These are phyloP conservation scores for Grosmannia serpens DNA, from an alignment of 2,329 filamentous ascomycete genomes.

Conservation along the genomic window DNA sequence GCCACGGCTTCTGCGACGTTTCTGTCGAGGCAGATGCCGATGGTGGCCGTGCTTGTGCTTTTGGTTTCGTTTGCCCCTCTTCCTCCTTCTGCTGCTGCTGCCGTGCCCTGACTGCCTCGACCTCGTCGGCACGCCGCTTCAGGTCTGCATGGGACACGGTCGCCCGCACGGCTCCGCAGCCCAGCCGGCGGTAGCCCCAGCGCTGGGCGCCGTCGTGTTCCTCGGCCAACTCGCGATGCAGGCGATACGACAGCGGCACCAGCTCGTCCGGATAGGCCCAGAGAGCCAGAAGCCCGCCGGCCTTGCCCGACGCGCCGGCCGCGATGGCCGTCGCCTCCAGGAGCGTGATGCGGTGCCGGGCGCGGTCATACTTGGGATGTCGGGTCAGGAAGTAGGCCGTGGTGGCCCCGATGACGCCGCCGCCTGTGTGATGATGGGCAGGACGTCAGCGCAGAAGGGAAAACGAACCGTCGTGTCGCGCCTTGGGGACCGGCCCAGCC, in stretches of 20 bases:
- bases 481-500: not conserved
- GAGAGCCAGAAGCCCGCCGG: slow-evolving; percentile 75
- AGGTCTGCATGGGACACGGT: slow-evolving; percentile 17
- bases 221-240: slow-evolving; percentile 75
- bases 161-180: slow-evolving; percentile 51
- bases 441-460: not conserved
- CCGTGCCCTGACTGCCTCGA: slow-evolving; percentile 12
- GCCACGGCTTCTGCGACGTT: slow-evolving; percentile 34
- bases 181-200: slow-evolving; percentile 79
- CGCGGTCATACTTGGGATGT: slow-evolving; percentile 67
- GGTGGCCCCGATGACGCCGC: slow-evolving; percentile 85
- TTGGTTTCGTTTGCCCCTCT: slow-evolving; percentile 32
- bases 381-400: slow-evolving; percentile 86
- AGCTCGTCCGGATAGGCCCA: slow-evolving; percentile 85
- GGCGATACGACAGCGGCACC: slow-evolving; percentile 71
- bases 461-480: not conserved
- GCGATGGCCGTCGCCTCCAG: slow-evolving; percentile 78
- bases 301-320: slow-evolving; percentile 88
- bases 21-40: not conserved
- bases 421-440: slow-evolving; percentile 42
- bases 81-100: not conserved
- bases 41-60: not conserved
- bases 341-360: slow-evolving; percentile 67
- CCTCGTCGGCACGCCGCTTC: slow-evolving; percentile 7
- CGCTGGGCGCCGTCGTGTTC: slow-evolving; percentile 65